Conservation (phyloP, 768 basidiomycete species). For the Tephrocybe sp. region DNA sequence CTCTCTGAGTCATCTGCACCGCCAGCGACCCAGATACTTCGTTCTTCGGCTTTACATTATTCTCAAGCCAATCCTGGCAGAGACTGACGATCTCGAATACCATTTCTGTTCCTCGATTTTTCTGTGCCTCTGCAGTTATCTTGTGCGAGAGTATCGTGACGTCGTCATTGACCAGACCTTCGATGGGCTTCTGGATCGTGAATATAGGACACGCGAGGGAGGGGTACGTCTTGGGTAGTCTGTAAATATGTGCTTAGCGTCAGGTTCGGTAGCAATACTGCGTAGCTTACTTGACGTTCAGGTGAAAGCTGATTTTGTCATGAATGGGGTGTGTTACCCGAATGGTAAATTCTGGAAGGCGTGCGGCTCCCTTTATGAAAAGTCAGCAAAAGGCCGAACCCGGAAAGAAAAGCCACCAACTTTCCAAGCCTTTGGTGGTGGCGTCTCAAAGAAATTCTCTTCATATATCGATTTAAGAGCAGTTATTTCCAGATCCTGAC, state of each 20-base stretch:
- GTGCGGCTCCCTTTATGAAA: slow-evolving; percentile 54
- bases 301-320: slow-evolving; percentile 59
- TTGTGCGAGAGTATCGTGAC: slow-evolving; percentile 54
- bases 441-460: slow-evolving; percentile 71
- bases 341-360: slow-evolving; percentile 77
- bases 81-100: slow-evolving; percentile 77
- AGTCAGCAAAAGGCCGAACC: slow-evolving; percentile 7
- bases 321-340: slow-evolving; percentile 66
- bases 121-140: slow-evolving; percentile 68
- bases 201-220: slow-evolving; percentile 67
- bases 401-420: slow-evolving; percentile 33
- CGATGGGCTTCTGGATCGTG: slow-evolving; percentile 62
- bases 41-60: slow-evolving; percentile 52
- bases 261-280: not conserved
- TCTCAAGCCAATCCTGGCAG: slow-evolving; percentile 70
- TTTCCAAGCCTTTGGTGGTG: slow-evolving; percentile 84
- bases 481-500: slow-evolving; percentile 68
- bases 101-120: slow-evolving; percentile 68
- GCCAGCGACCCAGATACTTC: slow-evolving; percentile 74
- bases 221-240: slow-evolving; percentile 86
- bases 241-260: slow-evolving; percentile 24
- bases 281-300: slow-evolving; percentile 65
- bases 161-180: slow-evolving; percentile 59
- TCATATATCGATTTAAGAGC: slow-evolving; percentile 80
- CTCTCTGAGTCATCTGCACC: slow-evolving; percentile 74